phyloP scores from a whole-genome alignment of 1,284 basidiomycete species.

The Cerrena zonata region DNA sequence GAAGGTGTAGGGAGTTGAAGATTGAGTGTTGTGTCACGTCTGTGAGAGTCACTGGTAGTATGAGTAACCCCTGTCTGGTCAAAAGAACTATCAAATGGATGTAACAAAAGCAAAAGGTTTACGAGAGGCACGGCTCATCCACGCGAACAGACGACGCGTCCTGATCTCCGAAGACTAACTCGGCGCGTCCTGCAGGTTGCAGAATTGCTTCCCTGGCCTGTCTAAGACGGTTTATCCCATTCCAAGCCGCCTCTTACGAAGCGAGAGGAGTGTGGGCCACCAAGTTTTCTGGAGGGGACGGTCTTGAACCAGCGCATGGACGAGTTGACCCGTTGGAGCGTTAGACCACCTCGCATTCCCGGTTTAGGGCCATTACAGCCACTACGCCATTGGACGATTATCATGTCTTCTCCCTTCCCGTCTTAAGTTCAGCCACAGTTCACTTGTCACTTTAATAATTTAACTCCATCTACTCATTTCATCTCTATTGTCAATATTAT shows the following conservation, averaged over 20 bases:
- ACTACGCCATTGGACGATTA: conserved; percentile 41
- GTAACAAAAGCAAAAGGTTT: conserved; percentile 55
- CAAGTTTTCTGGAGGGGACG: conserved; percentile 88
- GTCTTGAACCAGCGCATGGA: conserved; percentile 83
- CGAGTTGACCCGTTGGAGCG: conserved; percentile 51
- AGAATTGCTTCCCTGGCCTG: conserved; percentile 85
- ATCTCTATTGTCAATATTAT: too few species aligned
- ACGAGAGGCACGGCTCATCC: conserved; percentile 60
- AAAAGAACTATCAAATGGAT: background rate
- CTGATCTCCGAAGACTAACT: conserved; percentile 87
- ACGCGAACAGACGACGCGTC: conserved; percentile 75
- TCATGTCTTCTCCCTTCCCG: background rate
- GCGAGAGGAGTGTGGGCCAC: conserved; percentile 58
- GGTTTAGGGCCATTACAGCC: conserved; percentile 74
- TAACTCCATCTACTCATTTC: too few species aligned
- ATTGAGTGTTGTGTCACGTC: too few species aligned
- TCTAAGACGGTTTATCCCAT: conserved; percentile 78
- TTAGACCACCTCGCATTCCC: conserved; percentile 71
- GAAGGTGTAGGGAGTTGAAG: too few species aligned
- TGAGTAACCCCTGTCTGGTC: too few species aligned
- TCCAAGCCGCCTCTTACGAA: conserved; percentile 53
- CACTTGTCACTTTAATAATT: too few species aligned
- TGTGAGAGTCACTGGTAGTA: too few species aligned
- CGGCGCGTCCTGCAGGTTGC: conserved; percentile 76
- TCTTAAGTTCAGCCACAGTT: too few species aligned